Conservation (phyloP, 495 filamentous ascomycete species). For the Darksidea phi region DNA sequence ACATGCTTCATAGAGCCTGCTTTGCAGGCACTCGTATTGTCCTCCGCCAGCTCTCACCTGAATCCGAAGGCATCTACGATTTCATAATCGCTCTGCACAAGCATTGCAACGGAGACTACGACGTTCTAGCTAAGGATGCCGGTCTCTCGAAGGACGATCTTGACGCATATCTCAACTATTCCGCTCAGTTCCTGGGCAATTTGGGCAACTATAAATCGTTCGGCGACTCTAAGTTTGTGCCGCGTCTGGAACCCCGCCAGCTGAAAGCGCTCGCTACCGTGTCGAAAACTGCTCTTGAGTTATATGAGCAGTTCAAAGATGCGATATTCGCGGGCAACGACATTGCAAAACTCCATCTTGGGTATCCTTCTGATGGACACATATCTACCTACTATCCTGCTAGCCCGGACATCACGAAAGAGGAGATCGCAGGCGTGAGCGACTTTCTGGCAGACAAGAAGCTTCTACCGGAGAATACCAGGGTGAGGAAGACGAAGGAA, state of each 20-base stretch:
- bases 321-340: constrained; percentile 70
- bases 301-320: constrained; percentile 67
- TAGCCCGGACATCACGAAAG: constrained; percentile 78
- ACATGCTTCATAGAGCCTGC: constrained; percentile 61
- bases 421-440: constrained; percentile 71
- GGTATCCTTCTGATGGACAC: constrained; percentile 79
- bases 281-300: constrained; percentile 48
- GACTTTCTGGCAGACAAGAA: constrained; percentile 73
- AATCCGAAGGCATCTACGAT: constrained; percentile 88
- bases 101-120: constrained; percentile 75
- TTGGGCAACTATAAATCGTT: constrained; percentile 95
- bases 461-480: constrained; percentile 80
- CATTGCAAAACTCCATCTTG: constrained; percentile 74
- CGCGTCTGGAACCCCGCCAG: constrained; percentile 64
- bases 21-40: constrained; percentile 83
- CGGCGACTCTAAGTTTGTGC: constrained; percentile 92
- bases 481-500: constrained; percentile 69
- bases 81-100: constrained; percentile 80
- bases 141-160: constrained; percentile 68
- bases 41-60: constrained; percentile 83
- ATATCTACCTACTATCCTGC: constrained; percentile 91
- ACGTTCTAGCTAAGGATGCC: constrained; percentile 63
- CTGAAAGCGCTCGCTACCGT: constrained; percentile 70
- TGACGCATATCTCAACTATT: constrained; percentile 78
- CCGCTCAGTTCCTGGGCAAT: constrained; percentile 86